These are phyloP conservation scores for Stagonosporopsis vannaccii DNA, from an alignment of 2,329 filamentous ascomycete genomes.

Conservation along the genomic window DNA sequence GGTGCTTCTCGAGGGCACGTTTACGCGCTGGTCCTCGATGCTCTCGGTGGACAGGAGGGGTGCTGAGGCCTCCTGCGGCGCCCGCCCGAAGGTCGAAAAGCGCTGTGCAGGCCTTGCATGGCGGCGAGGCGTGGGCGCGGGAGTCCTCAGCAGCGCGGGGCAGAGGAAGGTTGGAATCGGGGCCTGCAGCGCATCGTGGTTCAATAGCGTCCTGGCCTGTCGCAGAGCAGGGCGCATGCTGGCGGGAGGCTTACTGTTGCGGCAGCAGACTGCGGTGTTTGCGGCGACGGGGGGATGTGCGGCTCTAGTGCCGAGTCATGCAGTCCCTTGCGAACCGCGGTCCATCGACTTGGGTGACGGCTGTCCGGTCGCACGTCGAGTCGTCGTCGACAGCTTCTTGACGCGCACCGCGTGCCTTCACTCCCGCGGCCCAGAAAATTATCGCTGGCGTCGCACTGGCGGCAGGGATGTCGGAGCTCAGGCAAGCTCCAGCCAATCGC, in stretches of 20 bases:
- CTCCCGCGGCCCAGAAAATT: slow-evolving; percentile 30
- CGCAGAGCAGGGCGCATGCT: slow-evolving; percentile 45
- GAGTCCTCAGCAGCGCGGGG: slow-evolving; percentile 40
- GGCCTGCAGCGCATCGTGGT: slow-evolving; percentile 32
- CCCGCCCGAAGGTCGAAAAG: slow-evolving; percentile 36
- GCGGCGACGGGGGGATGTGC: background rate
- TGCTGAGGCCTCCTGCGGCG: slow-evolving; percentile 26
- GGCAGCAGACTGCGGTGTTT: background rate
- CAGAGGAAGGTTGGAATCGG: slow-evolving; percentile 46
- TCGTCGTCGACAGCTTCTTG: background rate
- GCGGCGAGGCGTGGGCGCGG: slow-evolving; percentile 18
- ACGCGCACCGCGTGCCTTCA: background rate
- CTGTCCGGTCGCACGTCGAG: slow-evolving; percentile 2
- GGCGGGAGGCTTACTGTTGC: background rate
- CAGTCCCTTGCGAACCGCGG: background rate
- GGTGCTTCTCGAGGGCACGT: background rate
- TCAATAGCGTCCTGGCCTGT: slow-evolving; percentile 37
- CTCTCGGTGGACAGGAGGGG: slow-evolving; percentile 17
- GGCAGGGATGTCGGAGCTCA: slow-evolving; percentile 18
- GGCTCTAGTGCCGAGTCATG: slow-evolving; percentile 7
- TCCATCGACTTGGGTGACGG: slow-evolving; percentile 7
- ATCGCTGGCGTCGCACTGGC: slow-evolving; percentile 25
- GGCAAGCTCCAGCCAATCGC: slow-evolving; percentile 25
- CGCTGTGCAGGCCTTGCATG: slow-evolving; percentile 16
- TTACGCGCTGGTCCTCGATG: background rate